Percentiles rank a stretch among this genome's conserved stretches.
These are phyloP conservation scores for Medicago arabica DNA, from an alignment of 306 rosid genomes.

Conservation along the genomic window DNA sequence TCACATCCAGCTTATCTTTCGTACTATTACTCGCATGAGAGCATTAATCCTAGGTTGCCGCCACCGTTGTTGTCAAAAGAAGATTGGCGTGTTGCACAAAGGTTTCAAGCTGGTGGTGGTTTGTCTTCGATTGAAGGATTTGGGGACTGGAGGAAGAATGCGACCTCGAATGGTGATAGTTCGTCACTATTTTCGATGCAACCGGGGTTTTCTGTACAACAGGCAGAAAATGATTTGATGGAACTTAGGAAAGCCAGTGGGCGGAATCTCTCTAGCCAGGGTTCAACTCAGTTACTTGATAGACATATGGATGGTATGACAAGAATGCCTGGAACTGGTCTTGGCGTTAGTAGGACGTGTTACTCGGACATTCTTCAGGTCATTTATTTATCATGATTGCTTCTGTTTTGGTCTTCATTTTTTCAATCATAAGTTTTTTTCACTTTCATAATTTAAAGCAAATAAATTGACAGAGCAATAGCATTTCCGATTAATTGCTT, in stretches of 20 bases:
- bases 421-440: slow-evolving; percentile 38
- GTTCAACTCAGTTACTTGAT: slow-evolving; percentile 62
- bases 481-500: slow-evolving; percentile 31
- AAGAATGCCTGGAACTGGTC: slow-evolving; percentile 62
- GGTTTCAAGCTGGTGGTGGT: slow-evolving; percentile 82
- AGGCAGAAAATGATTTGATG: slow-evolving; percentile 68
- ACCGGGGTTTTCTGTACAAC: slow-evolving; percentile 71
- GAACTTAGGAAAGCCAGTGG: slow-evolving; percentile 64
- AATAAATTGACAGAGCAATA: slow-evolving; percentile 27
- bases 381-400: slow-evolving; percentile 30
- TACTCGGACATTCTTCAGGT: slow-evolving; percentile 90
- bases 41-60: slow-evolving; percentile 84
- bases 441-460: slow-evolving; percentile 21
- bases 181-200: slow-evolving; percentile 82
- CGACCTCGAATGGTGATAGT: slow-evolving; percentile 51
- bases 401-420: slow-evolving; percentile 33
- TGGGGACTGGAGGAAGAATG: slow-evolving; percentile 77
- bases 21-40: slow-evolving; percentile 81
- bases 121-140: slow-evolving; percentile 59
- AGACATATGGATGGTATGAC: slow-evolving; percentile 52
- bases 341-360: slow-evolving; percentile 76
- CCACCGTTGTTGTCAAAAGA: slow-evolving; percentile 90
- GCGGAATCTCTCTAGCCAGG: slow-evolving; percentile 59
- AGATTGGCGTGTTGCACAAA: slow-evolving; percentile 94
- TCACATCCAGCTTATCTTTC: slow-evolving; percentile 91